Conservation (phyloP, 352 stramenopile species). For the Elongisporangium prolatum region DNA sequence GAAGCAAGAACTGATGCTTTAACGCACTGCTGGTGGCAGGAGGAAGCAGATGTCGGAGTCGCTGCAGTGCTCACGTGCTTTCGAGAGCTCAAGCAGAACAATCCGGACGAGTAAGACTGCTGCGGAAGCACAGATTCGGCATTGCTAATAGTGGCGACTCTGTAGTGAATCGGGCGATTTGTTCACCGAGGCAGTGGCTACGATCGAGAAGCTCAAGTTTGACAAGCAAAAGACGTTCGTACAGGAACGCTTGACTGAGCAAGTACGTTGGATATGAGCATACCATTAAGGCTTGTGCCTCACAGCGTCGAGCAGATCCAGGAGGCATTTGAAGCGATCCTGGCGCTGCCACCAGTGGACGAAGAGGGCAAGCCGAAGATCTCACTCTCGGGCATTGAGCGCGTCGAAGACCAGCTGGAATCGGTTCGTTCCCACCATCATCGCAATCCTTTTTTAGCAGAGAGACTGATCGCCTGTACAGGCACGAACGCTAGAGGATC, state of each 20-base stretch:
- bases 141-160: neutral
- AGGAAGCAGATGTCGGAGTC: conserved; percentile 77
- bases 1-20: neutral
- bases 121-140: neutral
- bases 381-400: conserved; percentile 65
- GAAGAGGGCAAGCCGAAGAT: conserved; percentile 32
- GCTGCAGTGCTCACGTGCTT: conserved; percentile 78
- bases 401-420: conserved; percentile 22
- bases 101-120: conserved; percentile 35
- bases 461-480: neutral
- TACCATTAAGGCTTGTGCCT: neutral
- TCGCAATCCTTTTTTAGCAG: neutral
- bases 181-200: conserved; percentile 68
- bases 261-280: conserved; percentile 22
- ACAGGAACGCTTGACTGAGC: conserved; percentile 49
- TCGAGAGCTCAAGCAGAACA: conserved; percentile 49
- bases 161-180: conserved; percentile 61
- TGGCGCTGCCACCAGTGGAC: conserved; percentile 40
- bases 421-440: neutral
- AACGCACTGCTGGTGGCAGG: conserved; percentile 25
- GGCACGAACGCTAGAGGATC: conserved; percentile 34
- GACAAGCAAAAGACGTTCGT: conserved; percentile 78
- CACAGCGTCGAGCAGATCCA: conserved; percentile 25
- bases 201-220: conserved; percentile 73
- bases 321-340: conserved; percentile 50